A percentile compares a stretch with the other conserved stretches of the same genome.
These are phyloP conservation scores for Daldinia sp. DNA, from an alignment of 2,329 filamentous ascomycete species.

Conservation along the genomic window DNA sequence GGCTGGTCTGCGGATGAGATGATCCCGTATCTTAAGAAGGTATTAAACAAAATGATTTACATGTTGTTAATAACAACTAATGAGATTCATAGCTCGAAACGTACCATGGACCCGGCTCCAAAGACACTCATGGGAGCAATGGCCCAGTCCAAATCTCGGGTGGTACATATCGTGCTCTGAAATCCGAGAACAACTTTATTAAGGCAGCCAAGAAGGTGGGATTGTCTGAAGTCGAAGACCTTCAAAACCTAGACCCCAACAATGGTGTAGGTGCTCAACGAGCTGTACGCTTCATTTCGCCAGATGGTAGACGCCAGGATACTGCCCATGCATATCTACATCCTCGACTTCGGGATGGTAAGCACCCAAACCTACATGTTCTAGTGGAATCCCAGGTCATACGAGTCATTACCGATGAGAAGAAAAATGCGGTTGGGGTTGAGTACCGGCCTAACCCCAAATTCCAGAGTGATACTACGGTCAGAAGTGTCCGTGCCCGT, in stretches of 20 bases:
- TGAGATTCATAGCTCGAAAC: constrained; percentile 61
- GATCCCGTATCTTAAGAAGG: constrained; percentile 53
- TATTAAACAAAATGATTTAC: constrained; percentile 9
- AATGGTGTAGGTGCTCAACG: constrained; percentile 40
- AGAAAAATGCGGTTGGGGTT: constrained; percentile 33
- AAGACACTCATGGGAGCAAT: constrained; percentile 62
- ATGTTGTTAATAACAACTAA: not conserved
- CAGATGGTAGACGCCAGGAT: constrained; percentile 63
- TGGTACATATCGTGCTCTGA: constrained; percentile 59
- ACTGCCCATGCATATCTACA: constrained; percentile 64
- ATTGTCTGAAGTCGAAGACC: constrained; percentile 63
- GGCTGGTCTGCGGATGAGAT: constrained; percentile 49
- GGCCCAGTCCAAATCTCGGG: constrained; percentile 68
- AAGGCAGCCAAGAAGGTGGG: constrained; percentile 61
- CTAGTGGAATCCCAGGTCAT: constrained; percentile 63
- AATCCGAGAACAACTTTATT: constrained; percentile 62
- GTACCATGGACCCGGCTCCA: constrained; percentile 61
- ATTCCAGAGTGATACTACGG: constrained; percentile 4
- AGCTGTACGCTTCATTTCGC: constrained; percentile 40
- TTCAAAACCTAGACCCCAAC: constrained; percentile 61
- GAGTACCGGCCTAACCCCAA: constrained; percentile 25
- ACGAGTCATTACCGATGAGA: constrained; percentile 33
- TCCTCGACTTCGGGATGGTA: constrained; percentile 58
- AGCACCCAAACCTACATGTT: constrained; percentile 64
- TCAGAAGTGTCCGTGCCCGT: constrained; percentile 55